Evolutionary conservation across 345 rosid genomes (phyloP).

Genomic region (Eucalyptus pauciflora): DNA sequence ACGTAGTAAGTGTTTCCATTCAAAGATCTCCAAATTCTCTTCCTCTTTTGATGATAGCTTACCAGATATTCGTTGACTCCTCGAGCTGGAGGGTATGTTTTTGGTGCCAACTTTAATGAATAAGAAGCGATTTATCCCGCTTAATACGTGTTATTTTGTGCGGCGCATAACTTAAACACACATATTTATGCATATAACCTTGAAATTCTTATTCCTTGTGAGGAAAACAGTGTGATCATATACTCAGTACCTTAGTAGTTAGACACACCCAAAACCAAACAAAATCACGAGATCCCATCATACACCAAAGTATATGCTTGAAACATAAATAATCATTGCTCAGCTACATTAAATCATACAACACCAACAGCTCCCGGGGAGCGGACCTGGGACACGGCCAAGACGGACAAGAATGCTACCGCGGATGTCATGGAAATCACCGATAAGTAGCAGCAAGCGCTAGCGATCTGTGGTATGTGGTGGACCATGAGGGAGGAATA

Average conservation of each 20-base stretch:
- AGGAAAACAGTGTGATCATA: not conserved
- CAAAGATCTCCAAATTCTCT: not conserved
- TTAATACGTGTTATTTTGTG: not conserved
- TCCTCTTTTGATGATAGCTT: not conserved
- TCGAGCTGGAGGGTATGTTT: not conserved
- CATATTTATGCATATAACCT: not conserved
- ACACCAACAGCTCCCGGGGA: not conserved
- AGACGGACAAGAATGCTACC: not conserved
- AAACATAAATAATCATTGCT: not conserved
- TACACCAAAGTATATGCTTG: not conserved
- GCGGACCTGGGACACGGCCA: not conserved
- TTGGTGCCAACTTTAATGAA: not conserved
- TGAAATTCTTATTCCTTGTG: not conserved
- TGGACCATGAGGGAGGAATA: not conserved
- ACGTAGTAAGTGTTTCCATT: not conserved
- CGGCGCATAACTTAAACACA: not conserved
- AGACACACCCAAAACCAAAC: not conserved
- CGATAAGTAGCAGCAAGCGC: not conserved
- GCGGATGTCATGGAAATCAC: not conserved
- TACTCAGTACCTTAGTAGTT: not conserved
- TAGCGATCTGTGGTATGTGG: not conserved
- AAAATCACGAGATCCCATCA: not conserved
- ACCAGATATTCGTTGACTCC: not conserved
- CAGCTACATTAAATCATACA: not conserved
- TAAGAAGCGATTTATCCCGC: not conserved